Percentiles rank a stretch among this genome's conserved stretches.
Conservation (phyloP, 805 yeast genomes). For the Allodekkera sacchari region DNA sequence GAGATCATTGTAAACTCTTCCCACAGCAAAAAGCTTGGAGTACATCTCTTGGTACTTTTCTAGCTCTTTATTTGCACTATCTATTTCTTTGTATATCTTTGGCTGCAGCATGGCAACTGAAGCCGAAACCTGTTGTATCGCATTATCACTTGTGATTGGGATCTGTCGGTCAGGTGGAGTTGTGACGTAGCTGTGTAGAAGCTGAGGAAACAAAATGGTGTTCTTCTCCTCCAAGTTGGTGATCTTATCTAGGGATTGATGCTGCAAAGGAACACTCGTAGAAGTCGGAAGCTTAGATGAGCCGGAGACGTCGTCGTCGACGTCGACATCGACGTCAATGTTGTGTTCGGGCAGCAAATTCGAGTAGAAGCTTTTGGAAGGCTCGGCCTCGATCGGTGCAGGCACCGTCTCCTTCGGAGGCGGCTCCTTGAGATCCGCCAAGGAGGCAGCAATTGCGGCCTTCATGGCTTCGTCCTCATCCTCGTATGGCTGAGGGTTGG, state of each 20-base stretch:
- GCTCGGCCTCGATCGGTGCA: conserved; percentile 2
- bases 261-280: conserved; percentile 1
- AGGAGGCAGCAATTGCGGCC: conserved; percentile 90
- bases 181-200: conserved; percentile 44
- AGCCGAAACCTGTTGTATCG: conserved; percentile 49
- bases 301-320: conserved; percentile 1
- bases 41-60: conserved; percentile 66
- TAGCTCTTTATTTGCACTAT: conserved; percentile 50
- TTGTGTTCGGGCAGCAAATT: conserved; percentile 9
- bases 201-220: conserved; percentile 59
- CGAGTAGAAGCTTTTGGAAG: conserved; percentile 8
- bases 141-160: conserved; percentile 34
- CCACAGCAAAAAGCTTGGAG: conserved; percentile 67
- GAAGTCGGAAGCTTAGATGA: conserved; percentile 6
- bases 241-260: conserved; percentile 25
- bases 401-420: conserved; percentile 1
- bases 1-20: conserved; percentile 69
- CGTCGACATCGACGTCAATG: not conserved
- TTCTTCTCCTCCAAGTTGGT: conserved; percentile 61
- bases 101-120: conserved; percentile 59
- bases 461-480: conserved; percentile 84
- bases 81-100: conserved; percentile 52
- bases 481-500: conserved; percentile 26
- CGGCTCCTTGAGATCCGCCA: conserved; percentile 53
- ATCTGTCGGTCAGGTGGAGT: conserved; percentile 29